A percentile compares a stretch with the other conserved stretches of the same genome.
These are phyloP conservation scores for Suhomyces sp. DNA, from an alignment of 805 yeast species.

Conservation along the genomic window DNA sequence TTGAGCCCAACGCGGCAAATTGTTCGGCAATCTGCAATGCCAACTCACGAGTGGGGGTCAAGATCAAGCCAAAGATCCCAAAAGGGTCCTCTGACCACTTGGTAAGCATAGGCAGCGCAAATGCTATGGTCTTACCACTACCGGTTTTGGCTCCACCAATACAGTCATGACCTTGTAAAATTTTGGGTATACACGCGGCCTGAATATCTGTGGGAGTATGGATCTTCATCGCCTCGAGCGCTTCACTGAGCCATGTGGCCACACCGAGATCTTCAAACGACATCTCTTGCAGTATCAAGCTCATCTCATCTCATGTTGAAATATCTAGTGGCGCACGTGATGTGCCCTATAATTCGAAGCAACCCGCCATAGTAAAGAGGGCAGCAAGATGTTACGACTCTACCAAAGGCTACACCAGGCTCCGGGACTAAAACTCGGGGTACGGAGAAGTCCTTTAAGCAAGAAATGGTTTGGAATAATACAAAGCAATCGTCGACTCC, in stretches of 20 bases:
- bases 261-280: conserved; percentile 66
- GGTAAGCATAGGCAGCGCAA: conserved; percentile 95
- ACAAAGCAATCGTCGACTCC: background rate
- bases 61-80: conserved; percentile 84
- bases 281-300: conserved; percentile 15
- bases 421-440: background rate
- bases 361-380: background rate
- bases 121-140: conserved; percentile 95
- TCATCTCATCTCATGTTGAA: background rate
- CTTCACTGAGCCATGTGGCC: conserved; percentile 81
- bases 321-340: background rate
- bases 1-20: conserved; percentile 86
- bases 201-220: conserved; percentile 85
- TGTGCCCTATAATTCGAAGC: background rate
- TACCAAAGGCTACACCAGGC: background rate
- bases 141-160: conserved; percentile 99
- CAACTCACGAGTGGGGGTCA: conserved; percentile 91
- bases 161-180: conserved; percentile 80
- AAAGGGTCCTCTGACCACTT: conserved; percentile 94
- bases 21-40: conserved; percentile 98
- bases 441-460: background rate
- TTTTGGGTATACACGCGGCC: conserved; percentile 81
- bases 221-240: conserved; percentile 79
- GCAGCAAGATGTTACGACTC: background rate
- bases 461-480: background rate